phyloP scores from a whole-genome alignment of 2,329 filamentous ascomycete genomes.

The Xylaria sp. region DNA sequence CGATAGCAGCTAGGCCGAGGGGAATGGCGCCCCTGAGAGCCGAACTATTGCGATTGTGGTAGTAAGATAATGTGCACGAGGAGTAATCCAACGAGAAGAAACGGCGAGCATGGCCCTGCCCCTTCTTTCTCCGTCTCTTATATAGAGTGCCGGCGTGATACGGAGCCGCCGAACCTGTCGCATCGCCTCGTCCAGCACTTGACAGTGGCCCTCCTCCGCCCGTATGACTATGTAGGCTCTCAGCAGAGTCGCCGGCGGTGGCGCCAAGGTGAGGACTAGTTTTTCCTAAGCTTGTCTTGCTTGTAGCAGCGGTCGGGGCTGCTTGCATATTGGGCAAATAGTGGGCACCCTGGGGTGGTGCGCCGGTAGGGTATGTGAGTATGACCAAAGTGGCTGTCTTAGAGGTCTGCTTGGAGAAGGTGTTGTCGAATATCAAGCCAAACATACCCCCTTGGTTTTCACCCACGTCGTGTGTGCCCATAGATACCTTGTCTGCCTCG shows the following conservation, averaged over 20 bases:
- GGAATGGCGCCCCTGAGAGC: slow-evolving; percentile 92
- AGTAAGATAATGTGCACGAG: slow-evolving; percentile 94
- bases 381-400: slow-evolving; percentile 96
- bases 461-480: slow-evolving; percentile 85
- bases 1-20: slow-evolving; percentile 88
- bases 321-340: slow-evolving; percentile 71
- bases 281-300: slow-evolving; percentile 64
- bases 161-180: slow-evolving; percentile 55
- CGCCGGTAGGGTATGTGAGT: slow-evolving; percentile 88
- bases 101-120: slow-evolving; percentile 89
- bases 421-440: slow-evolving; percentile 97
- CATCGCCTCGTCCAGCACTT: slow-evolving; percentile 64
- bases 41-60: slow-evolving; percentile 92
- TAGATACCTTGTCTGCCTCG: slow-evolving; percentile 93
- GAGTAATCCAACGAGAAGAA: slow-evolving; percentile 98
- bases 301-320: slow-evolving; percentile 49
- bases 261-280: slow-evolving; percentile 58
- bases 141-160: slow-evolving; percentile 87
- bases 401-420: slow-evolving; percentile 93
- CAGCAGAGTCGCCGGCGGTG: slow-evolving; percentile 64
- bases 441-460: slow-evolving; percentile 87
- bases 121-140: slow-evolving; percentile 91
- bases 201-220: slow-evolving; percentile 56
- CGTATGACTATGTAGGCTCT: slow-evolving; percentile 67
- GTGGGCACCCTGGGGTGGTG: slow-evolving; percentile 77